Base-by-base conservation (phyloP, 805 yeast genomes). In the Maudiozyma saulgeensis region DNA sequence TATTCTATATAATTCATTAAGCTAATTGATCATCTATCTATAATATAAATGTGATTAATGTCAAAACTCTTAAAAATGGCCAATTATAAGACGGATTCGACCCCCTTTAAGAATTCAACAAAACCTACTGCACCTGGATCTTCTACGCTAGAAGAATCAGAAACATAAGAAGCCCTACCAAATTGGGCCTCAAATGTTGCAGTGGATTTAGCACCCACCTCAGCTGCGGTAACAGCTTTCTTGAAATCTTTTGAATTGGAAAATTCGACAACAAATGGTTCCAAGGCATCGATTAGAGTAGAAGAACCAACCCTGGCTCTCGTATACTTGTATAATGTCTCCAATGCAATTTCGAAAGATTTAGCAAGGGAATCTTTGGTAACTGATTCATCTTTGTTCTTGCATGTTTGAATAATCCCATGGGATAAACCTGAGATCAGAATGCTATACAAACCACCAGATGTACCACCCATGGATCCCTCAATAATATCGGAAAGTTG, bases 111-210 rank as follows among this genome's bases (percentile, higher is more conserved):
- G 59, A 70, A 71, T 50, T 66, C 86, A 35, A 81, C 84, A 23
- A 90, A 70, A 3, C 97, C 97, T 50, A 87, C 79, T 2, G 97
- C 96, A 55, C 98, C 97, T 5, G 98, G 96, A 60, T 90, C 98
- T 1, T 96, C 95, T 31, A 89, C 68, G 4, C 67, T 68, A n/a
- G 68, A 66, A 6, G 74, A 73, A n/a, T 85, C 87, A 25, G 87
- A 88, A 26, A 90, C 96, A 63, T 90, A 91, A 4, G 95, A 84
- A 16, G 98, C 96, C 61, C 98, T 79, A 31, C 98, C 98, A 57
- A 91, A 88, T 58, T 83, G 83, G 42, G 97, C 97, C 55, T 79
- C 82, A 55, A 86, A 69, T 37, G 79, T 71, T 45, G 81, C 80
- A 0, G 98, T 91, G 4, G 76, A 68, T 43, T 85, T 81, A 25